Percentiles rank a stretch among this genome's conserved stretches.
phyloP scores from a whole-genome alignment of 1,284 basidiomycete species.

The Volvariella volvacea region DNA sequence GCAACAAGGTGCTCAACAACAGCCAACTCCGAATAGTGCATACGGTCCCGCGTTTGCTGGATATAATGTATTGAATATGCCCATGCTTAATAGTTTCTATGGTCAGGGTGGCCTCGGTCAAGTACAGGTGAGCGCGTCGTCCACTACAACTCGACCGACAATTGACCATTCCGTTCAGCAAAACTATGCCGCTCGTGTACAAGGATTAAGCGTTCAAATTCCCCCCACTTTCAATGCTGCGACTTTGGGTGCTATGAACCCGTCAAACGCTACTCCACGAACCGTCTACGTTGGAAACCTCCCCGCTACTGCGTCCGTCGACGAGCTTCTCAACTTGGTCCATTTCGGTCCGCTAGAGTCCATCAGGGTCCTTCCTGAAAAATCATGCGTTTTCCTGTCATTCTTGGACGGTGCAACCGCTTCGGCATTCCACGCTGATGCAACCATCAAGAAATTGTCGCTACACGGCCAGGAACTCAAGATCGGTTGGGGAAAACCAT shows the following conservation, averaged over 20 bases:
- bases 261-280: conserved; percentile 64
- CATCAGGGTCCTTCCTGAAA: conserved; percentile 94
- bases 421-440: conserved; percentile 92
- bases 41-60: conserved; percentile 42
- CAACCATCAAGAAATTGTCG: conserved; percentile 85
- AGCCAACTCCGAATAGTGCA: conserved; percentile 34
- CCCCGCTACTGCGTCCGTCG: conserved; percentile 92
- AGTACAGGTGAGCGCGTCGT: conserved; percentile 31
- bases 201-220: conserved; percentile 3
- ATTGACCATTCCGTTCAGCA: neutral
- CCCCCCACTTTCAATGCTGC: conserved; percentile 56
- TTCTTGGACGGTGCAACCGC: conserved; percentile 90
- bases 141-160: conserved; percentile 1
- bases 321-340: conserved; percentile 95
- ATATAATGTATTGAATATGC: conserved; percentile 75
- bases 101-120: conserved; percentile 47
- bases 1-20: conserved; percentile 35
- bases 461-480: conserved; percentile 91
- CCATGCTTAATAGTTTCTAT: conserved; percentile 63
- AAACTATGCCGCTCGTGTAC: no score
- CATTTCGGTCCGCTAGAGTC: conserved; percentile 97
- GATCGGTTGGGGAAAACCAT: conserved; percentile 94
- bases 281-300: conserved; percentile 98
- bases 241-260: conserved; percentile 29
- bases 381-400: conserved; percentile 96